Conservation (phyloP, 2,329 filamentous ascomycete genomes). For the Purpureocillium takamizusanense region DNA sequence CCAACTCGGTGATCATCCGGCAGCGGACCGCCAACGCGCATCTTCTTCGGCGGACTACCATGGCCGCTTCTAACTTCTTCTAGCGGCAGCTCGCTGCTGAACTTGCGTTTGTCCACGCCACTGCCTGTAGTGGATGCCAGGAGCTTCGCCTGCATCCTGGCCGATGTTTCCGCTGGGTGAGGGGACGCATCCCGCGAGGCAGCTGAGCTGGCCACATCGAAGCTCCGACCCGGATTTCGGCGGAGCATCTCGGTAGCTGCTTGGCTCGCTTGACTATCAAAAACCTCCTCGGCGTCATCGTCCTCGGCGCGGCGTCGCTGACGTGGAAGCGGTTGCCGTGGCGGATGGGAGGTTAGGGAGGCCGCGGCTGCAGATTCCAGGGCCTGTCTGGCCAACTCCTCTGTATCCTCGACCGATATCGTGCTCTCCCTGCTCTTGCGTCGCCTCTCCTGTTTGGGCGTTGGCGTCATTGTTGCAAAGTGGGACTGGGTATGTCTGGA, state of each 20-base stretch:
- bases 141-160: conserved; percentile 41
- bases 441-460: conserved; percentile 32
- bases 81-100: conserved; percentile 21
- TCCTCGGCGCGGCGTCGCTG: conserved; percentile 7
- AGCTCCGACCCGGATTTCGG: conserved; percentile 43
- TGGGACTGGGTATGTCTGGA: conserved; percentile 31
- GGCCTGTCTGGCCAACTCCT: conserved; percentile 46
- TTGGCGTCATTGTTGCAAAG: conserved; percentile 36
- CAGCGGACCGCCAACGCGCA: conserved; percentile 30
- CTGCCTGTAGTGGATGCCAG: conserved; percentile 35
- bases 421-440: conserved; percentile 76
- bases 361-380: conserved; percentile 43
- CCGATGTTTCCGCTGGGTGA: conserved; percentile 31
- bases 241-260: conserved; percentile 68
- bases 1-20: conserved; percentile 34
- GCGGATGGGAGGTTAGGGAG: conserved; percentile 15
- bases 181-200: conserved; percentile 35
- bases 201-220: conserved; percentile 36
- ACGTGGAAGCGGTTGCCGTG: conserved; percentile 18
- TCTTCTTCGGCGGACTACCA: conserved; percentile 43
- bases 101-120: conserved; percentile 43
- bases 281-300: conserved; percentile 39
- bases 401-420: conserved; percentile 61
- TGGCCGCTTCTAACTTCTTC: conserved; percentile 26
- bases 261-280: conserved; percentile 69